Conservation (phyloP, 192 early-diverging fungal genomes). For the Coemansia sp. region DNA sequence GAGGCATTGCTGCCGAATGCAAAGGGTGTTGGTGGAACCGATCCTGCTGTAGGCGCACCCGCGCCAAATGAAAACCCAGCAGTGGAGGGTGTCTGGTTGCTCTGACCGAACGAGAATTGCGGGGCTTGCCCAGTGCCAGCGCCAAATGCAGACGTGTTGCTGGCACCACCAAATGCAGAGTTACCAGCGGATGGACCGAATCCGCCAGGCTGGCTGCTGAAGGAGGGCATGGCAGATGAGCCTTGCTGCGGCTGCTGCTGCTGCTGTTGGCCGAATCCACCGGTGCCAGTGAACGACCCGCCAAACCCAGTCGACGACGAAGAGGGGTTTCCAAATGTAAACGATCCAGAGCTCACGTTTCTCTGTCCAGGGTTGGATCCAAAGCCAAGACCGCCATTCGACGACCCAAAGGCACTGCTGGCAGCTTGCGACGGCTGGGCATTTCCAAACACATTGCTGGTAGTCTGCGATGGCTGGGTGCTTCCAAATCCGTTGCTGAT, state of each 20-base stretch:
- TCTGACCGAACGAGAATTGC: conserved; percentile 45
- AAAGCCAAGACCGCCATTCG: conserved; percentile 15
- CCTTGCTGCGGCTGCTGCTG: conserved; percentile 23
- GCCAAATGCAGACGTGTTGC: conserved; percentile 32
- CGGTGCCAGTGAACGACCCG: not conserved
- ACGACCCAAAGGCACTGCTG: conserved; percentile 19
- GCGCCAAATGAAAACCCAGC: conserved; percentile 30
- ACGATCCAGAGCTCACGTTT: conserved; percentile 14
- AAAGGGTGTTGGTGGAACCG: conserved; percentile 28
- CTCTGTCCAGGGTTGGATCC: conserved; percentile 6
- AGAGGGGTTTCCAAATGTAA: conserved; percentile 24
- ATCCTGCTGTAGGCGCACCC: conserved; percentile 13
- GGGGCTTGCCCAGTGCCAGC: conserved; percentile 12
- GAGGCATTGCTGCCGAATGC: conserved; percentile 45
- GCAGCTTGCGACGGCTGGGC: conserved; percentile 2
- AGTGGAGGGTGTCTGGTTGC: conserved; percentile 12
- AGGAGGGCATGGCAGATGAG: conserved; percentile 15
- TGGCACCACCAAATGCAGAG: conserved; percentile 24
- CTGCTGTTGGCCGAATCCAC: conserved; percentile 8
- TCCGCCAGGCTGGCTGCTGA: conserved; percentile 22
- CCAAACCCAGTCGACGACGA: conserved; percentile 35
- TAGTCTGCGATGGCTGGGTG: conserved; percentile 2
- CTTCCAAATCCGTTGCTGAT: conserved; percentile 17
- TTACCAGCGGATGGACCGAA: conserved; percentile 29
- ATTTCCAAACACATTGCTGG: conserved; percentile 20